Evolutionary conservation across 805 yeast genomes (phyloP).

Genomic region (Candida tibetensis): DNA sequence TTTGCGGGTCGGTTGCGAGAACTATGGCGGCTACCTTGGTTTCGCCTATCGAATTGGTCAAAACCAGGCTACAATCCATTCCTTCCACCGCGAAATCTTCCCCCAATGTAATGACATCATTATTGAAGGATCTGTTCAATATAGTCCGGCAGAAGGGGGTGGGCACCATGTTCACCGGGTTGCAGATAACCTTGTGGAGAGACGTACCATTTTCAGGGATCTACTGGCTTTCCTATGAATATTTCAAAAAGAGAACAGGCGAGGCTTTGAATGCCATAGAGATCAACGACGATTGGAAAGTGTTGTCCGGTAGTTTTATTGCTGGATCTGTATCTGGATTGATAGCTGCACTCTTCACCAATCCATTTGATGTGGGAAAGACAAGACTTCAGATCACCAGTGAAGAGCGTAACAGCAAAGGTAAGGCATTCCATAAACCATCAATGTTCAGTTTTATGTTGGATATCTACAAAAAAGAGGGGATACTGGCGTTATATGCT

Average conservation of each 20-base stretch:
- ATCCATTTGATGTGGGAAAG: slow-evolving; percentile 97
- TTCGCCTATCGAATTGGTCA: slow-evolving; percentile 83
- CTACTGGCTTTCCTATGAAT: slow-evolving; percentile 88
- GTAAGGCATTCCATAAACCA: slow-evolving; percentile 25
- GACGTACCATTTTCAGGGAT: slow-evolving; percentile 97
- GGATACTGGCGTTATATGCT: slow-evolving; percentile 77
- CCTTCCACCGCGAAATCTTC: slow-evolving; percentile 44
- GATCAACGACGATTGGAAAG: slow-evolving; percentile 32
- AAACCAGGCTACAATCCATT: slow-evolving; percentile 88
- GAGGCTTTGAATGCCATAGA: slow-evolving; percentile 15
- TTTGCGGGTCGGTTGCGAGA: slow-evolving; percentile 86
- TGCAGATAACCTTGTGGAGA: slow-evolving; percentile 88
- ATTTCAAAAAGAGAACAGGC: slow-evolving; percentile 29
- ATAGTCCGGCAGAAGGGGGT: slow-evolving; percentile 59
- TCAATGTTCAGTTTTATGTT: slow-evolving; percentile 68
- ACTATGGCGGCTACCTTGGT: slow-evolving; percentile 78
- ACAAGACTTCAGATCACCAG: slow-evolving; percentile 77
- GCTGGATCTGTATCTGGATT: slow-evolving; percentile 85
- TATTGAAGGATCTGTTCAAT: slow-evolving; percentile 50
- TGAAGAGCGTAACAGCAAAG: slow-evolving; percentile 14
- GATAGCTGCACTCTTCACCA: slow-evolving; percentile 81
- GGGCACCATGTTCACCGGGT: slow-evolving; percentile 72
- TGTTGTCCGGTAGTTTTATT: slow-evolving; percentile 63
- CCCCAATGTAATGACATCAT: slow-evolving; percentile 38
- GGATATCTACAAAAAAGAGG: slow-evolving; percentile 68